A percentile compares a stretch with the other conserved stretches of the same genome.
Evolutionary conservation across 2,329 filamentous ascomycete genomes (phyloP).

Genomic region (Trichoderma gracile): DNA sequence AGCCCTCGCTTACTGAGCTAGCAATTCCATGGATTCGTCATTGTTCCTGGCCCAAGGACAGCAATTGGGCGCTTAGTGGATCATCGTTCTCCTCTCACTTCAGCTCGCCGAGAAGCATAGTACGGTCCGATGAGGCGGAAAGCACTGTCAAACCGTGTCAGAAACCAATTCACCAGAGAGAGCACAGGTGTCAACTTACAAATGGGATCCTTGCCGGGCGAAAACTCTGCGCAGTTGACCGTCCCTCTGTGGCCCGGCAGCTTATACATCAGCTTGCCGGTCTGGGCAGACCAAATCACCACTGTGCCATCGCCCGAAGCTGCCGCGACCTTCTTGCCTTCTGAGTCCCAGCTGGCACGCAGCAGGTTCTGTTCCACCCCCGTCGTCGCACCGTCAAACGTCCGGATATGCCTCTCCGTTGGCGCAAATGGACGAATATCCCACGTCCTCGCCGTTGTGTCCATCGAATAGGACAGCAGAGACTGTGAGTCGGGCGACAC

Average conservation of each 20-base stretch:
- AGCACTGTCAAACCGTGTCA: conserved; percentile 63
- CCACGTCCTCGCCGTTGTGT: conserved; percentile 93
- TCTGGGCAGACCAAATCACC: conserved; percentile 85
- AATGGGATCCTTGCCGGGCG: conserved; percentile 80
- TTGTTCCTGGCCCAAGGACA: neutral
- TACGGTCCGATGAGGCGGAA: conserved; percentile 87
- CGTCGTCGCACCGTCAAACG: conserved; percentile 86
- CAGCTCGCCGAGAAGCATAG: conserved; percentile 79
- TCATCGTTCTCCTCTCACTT: conserved; percentile 36
- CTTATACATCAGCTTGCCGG: conserved; percentile 91
- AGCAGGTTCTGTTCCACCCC: conserved; percentile 92
- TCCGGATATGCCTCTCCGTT: conserved; percentile 77
- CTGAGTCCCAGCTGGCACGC: conserved; percentile 83
- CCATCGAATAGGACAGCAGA: conserved; percentile 88
- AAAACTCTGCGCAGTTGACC: conserved; percentile 92
- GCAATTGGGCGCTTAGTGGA: neutral
- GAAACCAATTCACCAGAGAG: conserved; percentile 26
- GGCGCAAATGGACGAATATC: conserved; percentile 94
- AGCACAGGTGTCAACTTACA: conserved; percentile 59
- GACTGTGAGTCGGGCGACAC: conserved; percentile 93
- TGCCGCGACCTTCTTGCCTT: conserved; percentile 82
- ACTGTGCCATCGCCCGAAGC: conserved; percentile 89
- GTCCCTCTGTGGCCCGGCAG: conserved; percentile 92
- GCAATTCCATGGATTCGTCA: neutral
- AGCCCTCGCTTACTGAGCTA: too few species aligned